Conservation (phyloP, 257 asterid species). For the Przewalskia tangutica region DNA sequence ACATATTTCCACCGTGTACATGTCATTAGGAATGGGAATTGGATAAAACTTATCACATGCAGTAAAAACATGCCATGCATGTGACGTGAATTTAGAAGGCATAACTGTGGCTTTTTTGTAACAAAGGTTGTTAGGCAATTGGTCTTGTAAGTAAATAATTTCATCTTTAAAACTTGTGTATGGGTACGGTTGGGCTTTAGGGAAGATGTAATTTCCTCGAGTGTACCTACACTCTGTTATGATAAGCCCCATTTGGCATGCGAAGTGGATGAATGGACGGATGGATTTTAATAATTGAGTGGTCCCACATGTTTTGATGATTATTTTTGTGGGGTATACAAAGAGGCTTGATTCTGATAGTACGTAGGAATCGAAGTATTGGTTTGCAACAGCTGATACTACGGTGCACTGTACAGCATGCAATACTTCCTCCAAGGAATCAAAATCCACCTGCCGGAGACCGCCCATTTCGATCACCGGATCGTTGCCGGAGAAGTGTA, state of each 20-base stretch:
- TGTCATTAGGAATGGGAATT: neutral
- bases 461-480: conserved; percentile 43
- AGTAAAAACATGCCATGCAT: conserved; percentile 85
- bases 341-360: conserved; percentile 78
- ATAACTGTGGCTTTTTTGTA: conserved; percentile 46
- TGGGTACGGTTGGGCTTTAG: conserved; percentile 71
- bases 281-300: conserved; percentile 69
- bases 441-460: conserved; percentile 60
- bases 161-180: conserved; percentile 72
- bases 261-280: conserved; percentile 48
- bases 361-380: conserved; percentile 68
- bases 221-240: conserved; percentile 73
- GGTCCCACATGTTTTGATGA: conserved; percentile 97
- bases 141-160: conserved; percentile 40
- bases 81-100: conserved; percentile 37
- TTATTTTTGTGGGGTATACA: conserved; percentile 75
- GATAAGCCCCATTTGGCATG: conserved; percentile 43
- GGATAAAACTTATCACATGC: conserved; percentile 23
- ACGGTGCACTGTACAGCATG: conserved; percentile 90
- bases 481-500: conserved; percentile 68
- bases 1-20: conserved; percentile 68
- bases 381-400: conserved; percentile 75
- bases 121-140: conserved; percentile 43
- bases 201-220: conserved; percentile 89
- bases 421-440: conserved; percentile 51